phyloP scores from a whole-genome alignment of 1,284 basidiomycete species.

The Laetiporus sulphureus region DNA sequence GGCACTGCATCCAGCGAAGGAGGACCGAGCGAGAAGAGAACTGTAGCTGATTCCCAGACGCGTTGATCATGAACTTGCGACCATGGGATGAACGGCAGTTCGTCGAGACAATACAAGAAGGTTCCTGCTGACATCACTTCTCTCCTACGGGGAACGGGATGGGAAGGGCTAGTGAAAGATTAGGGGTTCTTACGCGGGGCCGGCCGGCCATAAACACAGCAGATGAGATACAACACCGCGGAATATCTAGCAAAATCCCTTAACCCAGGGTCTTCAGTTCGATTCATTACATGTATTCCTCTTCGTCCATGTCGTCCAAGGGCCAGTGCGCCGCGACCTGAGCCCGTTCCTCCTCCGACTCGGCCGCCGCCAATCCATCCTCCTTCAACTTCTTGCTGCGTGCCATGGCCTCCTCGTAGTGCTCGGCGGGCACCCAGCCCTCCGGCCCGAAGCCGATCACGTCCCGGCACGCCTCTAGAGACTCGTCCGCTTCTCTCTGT shows the following conservation, averaged over 20 bases:
- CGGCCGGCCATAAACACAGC: too few relatives aligned
- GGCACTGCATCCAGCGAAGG: too few relatives aligned
- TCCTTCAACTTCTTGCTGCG: slow-evolving; percentile 27
- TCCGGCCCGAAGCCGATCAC: slow-evolving; percentile 30
- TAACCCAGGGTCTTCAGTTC: too few relatives aligned
- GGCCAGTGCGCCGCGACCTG: slow-evolving; percentile 32
- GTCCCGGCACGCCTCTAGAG: slow-evolving; percentile 20
- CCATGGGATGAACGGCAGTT: too few relatives aligned
- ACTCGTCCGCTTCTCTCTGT: slow-evolving; percentile 26
- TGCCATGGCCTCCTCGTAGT: slow-evolving; percentile 32
- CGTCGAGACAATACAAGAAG: too few relatives aligned
- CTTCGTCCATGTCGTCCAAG: slow-evolving; percentile 42
- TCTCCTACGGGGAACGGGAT: too few relatives aligned
- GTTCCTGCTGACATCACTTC: too few relatives aligned
- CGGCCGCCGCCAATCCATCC: slow-evolving; percentile 18
- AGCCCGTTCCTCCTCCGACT: slow-evolving; percentile 27
- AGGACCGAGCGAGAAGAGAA: too few relatives aligned
- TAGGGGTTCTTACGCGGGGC: too few relatives aligned
- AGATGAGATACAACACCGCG: background rate
- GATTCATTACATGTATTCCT: slow-evolving; percentile 28
- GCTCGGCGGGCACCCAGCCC: slow-evolving; percentile 33
- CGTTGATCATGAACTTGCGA: too few relatives aligned
- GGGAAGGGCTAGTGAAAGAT: too few relatives aligned
- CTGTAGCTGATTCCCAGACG: too few relatives aligned
- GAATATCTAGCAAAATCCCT: background rate